Evolutionary conservation across 805 yeast genomes (phyloP).

Genomic region (Kazachstania psychrophila): DNA sequence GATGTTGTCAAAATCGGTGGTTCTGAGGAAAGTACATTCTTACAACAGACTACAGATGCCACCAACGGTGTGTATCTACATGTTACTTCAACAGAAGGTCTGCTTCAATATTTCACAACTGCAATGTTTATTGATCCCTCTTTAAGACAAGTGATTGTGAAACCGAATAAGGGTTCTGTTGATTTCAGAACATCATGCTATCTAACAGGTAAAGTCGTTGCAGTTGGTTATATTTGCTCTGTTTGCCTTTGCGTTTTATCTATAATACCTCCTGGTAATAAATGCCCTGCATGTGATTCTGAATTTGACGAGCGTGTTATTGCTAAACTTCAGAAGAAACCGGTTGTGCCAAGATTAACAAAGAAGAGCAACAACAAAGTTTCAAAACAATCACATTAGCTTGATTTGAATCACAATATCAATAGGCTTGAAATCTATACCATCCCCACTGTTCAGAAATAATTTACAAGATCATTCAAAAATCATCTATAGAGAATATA

Average conservation of each 20-base stretch:
- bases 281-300: slow-evolving; percentile 84
- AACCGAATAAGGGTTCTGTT: slow-evolving; percentile 77
- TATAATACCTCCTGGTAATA: slow-evolving; percentile 51
- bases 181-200: slow-evolving; percentile 95
- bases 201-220: slow-evolving; percentile 80
- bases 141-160: slow-evolving; percentile 60
- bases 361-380: slow-evolving; percentile 3
- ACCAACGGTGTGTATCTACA: slow-evolving; percentile 81
- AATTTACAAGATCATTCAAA: no score
- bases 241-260: slow-evolving; percentile 80
- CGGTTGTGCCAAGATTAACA: slow-evolving; percentile 14
- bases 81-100: slow-evolving; percentile 59
- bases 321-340: slow-evolving; percentile 42
- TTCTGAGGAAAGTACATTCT: slow-evolving; percentile 53
- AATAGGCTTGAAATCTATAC: no score
- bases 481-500: no score
- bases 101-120: slow-evolving; percentile 72
- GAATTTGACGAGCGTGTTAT: slow-evolving; percentile 59
- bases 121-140: slow-evolving; percentile 84
- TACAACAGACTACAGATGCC: slow-evolving; percentile 94
- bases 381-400: no score
- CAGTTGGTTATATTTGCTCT: slow-evolving; percentile 89
- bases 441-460: no score
- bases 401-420: no score
- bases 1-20: slow-evolving; percentile 74